These are phyloP conservation scores for Biancaea sappan DNA, from an alignment of 306 rosid species.

Conservation along the genomic window DNA sequence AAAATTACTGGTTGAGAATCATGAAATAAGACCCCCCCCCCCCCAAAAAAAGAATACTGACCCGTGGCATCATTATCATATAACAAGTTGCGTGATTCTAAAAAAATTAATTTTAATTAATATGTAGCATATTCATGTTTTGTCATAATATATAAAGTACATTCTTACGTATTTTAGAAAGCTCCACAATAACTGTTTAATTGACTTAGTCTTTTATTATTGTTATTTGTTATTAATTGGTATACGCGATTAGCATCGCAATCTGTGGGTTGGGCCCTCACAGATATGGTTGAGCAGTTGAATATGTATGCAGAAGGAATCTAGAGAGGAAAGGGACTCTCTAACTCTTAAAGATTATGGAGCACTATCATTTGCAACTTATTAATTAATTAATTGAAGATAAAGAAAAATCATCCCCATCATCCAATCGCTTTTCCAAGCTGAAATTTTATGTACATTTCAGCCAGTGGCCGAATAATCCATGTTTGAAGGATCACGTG, in stretches of 20 bases:
- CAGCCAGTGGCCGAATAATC: constrained; percentile 40
- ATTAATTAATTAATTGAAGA: constrained; percentile 7
- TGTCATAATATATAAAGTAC: no score
- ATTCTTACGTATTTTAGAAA: no score
- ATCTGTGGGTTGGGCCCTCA: constrained; percentile 29
- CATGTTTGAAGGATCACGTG: constrained; percentile 49
- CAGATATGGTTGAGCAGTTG: constrained; percentile 4
- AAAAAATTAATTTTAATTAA: no score
- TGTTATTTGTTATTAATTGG: no score
- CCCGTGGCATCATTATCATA: no score
- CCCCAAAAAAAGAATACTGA: no score
- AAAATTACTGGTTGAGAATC: no score
- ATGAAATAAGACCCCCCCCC: no score
- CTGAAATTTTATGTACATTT: constrained; percentile 32
- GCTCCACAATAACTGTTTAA: no score
- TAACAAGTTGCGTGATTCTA: no score
- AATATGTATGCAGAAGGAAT: constrained; percentile 31
- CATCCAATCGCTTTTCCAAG: constrained; percentile 39
- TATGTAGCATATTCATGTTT: no score
- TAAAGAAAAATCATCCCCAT: background rate
- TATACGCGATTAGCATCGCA: constrained; percentile 8
- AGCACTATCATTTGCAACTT: constrained; percentile 23
- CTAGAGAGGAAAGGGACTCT: constrained; percentile 17
- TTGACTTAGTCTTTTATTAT: no score
- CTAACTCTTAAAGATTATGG: constrained; percentile 21